Evolutionary conservation across 495 filamentous ascomycete species (phyloP).

Genomic region (Tuber melanosporum): DNA sequence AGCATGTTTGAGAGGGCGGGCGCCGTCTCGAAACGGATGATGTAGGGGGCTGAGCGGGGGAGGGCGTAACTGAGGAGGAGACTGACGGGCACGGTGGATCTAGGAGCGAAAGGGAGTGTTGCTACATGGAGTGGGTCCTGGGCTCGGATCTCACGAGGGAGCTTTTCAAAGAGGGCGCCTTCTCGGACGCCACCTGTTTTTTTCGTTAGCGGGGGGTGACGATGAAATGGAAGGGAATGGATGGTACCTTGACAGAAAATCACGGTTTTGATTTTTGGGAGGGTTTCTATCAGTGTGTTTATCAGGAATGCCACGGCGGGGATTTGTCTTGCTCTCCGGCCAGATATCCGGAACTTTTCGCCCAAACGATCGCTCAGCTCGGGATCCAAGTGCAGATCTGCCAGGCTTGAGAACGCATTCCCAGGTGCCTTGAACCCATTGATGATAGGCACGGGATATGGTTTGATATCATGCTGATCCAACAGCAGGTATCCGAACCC

Average conservation of each 20-base stretch:
- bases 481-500: slow-evolving; percentile 86
- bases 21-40: slow-evolving; percentile 48
- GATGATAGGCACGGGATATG: slow-evolving; percentile 79
- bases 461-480: slow-evolving; percentile 57
- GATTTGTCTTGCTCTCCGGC: slow-evolving; percentile 70
- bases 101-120: slow-evolving; percentile 50
- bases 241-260: slow-evolving; percentile 65
- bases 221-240: not conserved
- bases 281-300: slow-evolving; percentile 58
- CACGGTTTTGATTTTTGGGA: slow-evolving; percentile 65
- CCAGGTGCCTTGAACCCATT: slow-evolving; percentile 67
- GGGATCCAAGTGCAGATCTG: slow-evolving; percentile 53
- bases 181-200: slow-evolving; percentile 62
- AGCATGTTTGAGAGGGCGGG: slow-evolving; percentile 51
- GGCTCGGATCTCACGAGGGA: slow-evolving; percentile 54
- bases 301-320: slow-evolving; percentile 77
- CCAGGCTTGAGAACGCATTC: slow-evolving; percentile 56
- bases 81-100: slow-evolving; percentile 44
- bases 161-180: slow-evolving; percentile 64
- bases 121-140: slow-evolving; percentile 60
- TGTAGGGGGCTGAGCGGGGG: slow-evolving; percentile 43
- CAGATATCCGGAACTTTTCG: slow-evolving; percentile 75
- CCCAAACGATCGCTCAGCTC: slow-evolving; percentile 47
- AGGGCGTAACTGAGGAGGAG: slow-evolving; percentile 48
- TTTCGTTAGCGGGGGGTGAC: slow-evolving; percentile 18